A percentile compares a stretch with the other conserved stretches of the same genome.
These are phyloP conservation scores for Otatea glauca DNA, from an alignment of 176 grass and related monocot species.

Conservation along the genomic window DNA sequence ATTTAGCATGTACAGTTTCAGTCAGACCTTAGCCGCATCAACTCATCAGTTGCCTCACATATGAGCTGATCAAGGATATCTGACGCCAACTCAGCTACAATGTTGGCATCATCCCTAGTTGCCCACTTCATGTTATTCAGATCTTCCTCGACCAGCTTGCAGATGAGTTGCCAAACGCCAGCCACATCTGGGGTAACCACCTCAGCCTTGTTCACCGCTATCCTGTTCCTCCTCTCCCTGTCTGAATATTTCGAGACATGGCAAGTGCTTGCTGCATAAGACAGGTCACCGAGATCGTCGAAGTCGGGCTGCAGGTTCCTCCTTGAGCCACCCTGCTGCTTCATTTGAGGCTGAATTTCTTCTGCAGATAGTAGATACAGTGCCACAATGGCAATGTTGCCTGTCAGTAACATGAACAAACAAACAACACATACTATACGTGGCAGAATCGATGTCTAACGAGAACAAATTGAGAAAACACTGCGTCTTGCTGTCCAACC, in stretches of 20 bases:
- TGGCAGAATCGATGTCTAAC: neutral
- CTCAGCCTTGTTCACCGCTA: slow-evolving; percentile 13
- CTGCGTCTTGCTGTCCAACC: neutral
- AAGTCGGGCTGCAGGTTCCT: slow-evolving; percentile 30
- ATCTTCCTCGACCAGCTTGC: slow-evolving; percentile 47
- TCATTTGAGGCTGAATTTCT: slow-evolving; percentile 4
- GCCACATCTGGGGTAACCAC: neutral
- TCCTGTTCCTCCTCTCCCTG: slow-evolving; percentile 23
- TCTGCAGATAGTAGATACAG: slow-evolving; percentile 31
- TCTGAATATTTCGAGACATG: slow-evolving; percentile 21
- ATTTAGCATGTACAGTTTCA: slow-evolving; percentile 16
- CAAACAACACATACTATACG: neutral
- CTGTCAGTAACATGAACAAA: slow-evolving; percentile 23
- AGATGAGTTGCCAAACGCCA: slow-evolving; percentile 36
- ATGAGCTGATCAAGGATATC: slow-evolving; percentile 52
- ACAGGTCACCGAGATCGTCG: neutral
- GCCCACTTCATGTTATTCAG: slow-evolving; percentile 38
- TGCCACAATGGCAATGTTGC: neutral
- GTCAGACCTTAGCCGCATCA: neutral
- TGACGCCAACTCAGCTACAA: slow-evolving; percentile 26
- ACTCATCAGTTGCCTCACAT: slow-evolving; percentile 38
- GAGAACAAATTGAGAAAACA: slow-evolving; percentile 8
- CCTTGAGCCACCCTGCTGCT: slow-evolving; percentile 28
- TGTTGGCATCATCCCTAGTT: neutral
- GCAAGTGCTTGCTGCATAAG: neutral